These are phyloP conservation scores for Colletotrichum shisoi DNA, from an alignment of 2,329 filamentous ascomycete genomes.

Conservation along the genomic window DNA sequence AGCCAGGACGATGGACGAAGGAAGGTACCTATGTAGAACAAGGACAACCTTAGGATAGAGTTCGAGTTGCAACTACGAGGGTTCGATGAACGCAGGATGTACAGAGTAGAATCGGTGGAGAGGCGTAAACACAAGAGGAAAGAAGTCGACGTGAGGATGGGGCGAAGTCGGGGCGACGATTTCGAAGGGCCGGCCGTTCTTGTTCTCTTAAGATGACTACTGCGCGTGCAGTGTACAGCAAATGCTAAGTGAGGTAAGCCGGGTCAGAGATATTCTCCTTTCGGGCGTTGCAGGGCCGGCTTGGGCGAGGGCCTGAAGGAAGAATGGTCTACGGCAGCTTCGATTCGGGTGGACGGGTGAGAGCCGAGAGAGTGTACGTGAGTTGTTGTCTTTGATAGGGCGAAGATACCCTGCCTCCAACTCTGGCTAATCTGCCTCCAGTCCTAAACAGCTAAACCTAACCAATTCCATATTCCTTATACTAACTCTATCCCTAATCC, in stretches of 20 bases:
- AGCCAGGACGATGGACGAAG: constrained; percentile 13
- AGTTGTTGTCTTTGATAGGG: constrained; percentile 2
- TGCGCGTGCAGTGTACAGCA: neutral
- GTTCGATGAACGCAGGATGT: constrained; percentile 1
- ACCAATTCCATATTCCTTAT: no score
- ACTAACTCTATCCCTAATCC: no score
- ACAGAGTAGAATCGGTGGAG: constrained; percentile 18
- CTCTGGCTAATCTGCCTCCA: no score
- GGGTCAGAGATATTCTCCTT: constrained; percentile 3
- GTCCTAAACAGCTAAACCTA: no score
- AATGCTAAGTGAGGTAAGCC: constrained; percentile 19
- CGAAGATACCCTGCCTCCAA: no score
- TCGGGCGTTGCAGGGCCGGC: constrained; percentile 5
- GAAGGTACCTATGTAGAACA: constrained; percentile 7
- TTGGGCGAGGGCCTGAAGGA: neutral
- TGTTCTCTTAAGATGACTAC: neutral
- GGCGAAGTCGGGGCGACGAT: neutral
- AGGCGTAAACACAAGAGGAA: neutral
- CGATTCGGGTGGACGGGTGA: constrained; percentile 14
- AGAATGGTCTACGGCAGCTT: neutral
- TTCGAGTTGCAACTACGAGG: neutral
- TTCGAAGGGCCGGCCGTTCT: neutral
- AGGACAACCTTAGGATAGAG: constrained; percentile 15
- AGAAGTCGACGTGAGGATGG: neutral
- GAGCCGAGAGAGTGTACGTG: neutral